Evolutionary conservation across 345 rosid species (phyloP).

Genomic region (Ricinus communis): DNA sequence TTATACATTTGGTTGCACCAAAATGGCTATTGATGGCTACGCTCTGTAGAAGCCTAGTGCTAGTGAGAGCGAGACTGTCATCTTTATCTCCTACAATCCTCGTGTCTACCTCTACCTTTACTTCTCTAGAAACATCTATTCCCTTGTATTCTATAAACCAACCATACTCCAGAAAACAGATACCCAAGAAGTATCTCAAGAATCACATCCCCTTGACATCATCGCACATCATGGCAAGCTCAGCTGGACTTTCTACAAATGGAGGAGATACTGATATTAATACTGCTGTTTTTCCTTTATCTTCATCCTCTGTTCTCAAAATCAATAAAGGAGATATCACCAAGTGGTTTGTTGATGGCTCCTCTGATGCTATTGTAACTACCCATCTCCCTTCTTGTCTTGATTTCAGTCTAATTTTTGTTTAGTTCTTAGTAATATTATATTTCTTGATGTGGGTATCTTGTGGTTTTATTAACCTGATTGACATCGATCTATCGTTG

Average conservation of each 20-base stretch:
- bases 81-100: not conserved
- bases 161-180: not conserved
- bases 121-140: not conserved
- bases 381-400: not conserved
- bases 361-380: conserved; percentile 80
- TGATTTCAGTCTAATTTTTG: not conserved
- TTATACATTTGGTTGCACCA: too few species aligned
- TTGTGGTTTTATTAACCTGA: not conserved
- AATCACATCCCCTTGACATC: not conserved
- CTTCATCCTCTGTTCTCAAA: conserved; percentile 49
- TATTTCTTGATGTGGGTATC: not conserved
- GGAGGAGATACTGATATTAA: not conserved
- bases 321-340: conserved; percentile 85
- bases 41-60: not conserved
- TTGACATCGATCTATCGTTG: not conserved
- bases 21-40: not conserved
- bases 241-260: conserved; percentile 1
- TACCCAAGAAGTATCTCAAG: too few species aligned
- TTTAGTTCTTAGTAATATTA: not conserved
- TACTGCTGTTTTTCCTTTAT: conserved; percentile 28
- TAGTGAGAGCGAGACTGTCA: not conserved
- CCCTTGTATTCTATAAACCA: not conserved
- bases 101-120: not conserved
- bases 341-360: conserved; percentile 66
- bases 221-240: not conserved